phyloP scores from a whole-genome alignment of 2,329 filamentous ascomycete species.

The Alternaria metachromatica region DNA sequence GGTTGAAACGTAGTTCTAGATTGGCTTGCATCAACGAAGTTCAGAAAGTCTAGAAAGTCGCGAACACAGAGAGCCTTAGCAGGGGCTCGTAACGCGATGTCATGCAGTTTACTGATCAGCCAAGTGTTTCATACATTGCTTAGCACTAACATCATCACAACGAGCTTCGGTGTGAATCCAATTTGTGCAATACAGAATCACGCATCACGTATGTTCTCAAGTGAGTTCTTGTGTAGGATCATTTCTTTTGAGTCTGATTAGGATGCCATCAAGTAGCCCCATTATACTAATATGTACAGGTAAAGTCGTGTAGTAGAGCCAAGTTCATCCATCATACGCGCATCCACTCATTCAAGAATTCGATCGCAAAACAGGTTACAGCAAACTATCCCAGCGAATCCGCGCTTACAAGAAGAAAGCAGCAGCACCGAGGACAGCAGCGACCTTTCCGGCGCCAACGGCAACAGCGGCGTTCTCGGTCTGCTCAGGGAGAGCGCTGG shows the following conservation, averaged over 20 bases:
- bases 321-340: neutral
- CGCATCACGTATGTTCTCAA: neutral
- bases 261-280: neutral
- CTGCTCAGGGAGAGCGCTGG: conserved; percentile 13
- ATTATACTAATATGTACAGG: neutral
- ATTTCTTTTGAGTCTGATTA: neutral
- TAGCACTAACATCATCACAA: neutral
- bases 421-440: conserved; percentile 7
- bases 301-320: neutral
- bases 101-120: neutral
- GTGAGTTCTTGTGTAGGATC: neutral
- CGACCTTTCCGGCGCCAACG: neutral
- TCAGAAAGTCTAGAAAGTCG: neutral
- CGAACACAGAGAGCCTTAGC: neutral
- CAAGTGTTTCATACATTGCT: neutral
- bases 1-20: neutral
- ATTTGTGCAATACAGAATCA: neutral
- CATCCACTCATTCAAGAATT: neutral
- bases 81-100: neutral
- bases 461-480: conserved; percentile 7
- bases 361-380: neutral
- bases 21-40: neutral
- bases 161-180: neutral
- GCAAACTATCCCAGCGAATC: neutral
- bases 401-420: conserved; percentile 8